Evolutionary conservation across 441 rosid species (phyloP).

Genomic region (Syzygium malaccense): DNA sequence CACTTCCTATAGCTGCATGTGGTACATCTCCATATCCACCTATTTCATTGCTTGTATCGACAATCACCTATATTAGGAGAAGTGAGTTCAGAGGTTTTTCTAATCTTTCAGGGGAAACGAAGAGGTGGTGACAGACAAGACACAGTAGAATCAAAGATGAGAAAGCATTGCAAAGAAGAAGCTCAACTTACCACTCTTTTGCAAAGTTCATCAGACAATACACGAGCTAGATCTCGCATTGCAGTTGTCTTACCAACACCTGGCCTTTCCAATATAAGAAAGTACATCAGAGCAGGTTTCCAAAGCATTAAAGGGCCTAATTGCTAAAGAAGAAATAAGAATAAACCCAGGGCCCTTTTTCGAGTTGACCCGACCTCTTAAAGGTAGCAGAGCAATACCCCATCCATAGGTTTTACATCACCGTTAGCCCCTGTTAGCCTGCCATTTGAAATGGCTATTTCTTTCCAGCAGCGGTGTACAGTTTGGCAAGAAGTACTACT

Average conservation of each 20-base stretch:
- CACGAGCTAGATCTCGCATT: slow-evolving; percentile 57
- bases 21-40: slow-evolving; percentile 69
- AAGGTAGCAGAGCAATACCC: not conserved
- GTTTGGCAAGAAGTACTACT: not conserved
- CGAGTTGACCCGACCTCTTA: not conserved
- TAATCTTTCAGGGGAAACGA: not conserved
- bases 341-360: not conserved
- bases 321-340: not conserved
- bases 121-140: not conserved
- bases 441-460: not conserved
- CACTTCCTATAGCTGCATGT: slow-evolving; percentile 57
- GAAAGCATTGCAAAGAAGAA: not conserved
- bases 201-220: slow-evolving; percentile 52
- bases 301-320: not conserved
- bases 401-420: not conserved
- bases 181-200: slow-evolving; percentile 47
- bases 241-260: slow-evolving; percentile 75
- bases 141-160: not conserved
- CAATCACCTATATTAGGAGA: slow-evolving; percentile 33
- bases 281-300: not conserved
- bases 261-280: slow-evolving; percentile 24
- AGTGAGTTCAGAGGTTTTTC: not conserved
- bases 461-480: not conserved
- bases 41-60: slow-evolving; percentile 70
- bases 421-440: not conserved